Conservation (phyloP, 2,329 filamentous ascomycete species). For the Aspergillus sp. region DNA sequence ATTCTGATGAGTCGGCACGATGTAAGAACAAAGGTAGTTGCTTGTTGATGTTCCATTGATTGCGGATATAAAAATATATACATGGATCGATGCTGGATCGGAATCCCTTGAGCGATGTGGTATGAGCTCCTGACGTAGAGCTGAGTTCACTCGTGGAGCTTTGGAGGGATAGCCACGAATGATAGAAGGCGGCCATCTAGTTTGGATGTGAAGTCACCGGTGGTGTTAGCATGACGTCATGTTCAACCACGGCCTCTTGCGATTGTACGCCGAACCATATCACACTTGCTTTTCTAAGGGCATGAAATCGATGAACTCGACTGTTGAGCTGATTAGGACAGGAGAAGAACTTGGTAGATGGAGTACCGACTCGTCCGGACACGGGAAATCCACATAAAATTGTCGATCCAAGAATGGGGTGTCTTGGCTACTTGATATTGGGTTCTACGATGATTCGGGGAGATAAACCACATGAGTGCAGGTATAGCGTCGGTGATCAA, state of each 20-base stretch:
- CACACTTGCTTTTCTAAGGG: not conserved
- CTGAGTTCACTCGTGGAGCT: slow-evolving; percentile 12
- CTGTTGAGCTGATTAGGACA: too few relatives aligned
- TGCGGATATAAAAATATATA: slow-evolving; percentile 10
- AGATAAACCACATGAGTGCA: too few relatives aligned
- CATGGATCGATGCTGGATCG: not conserved
- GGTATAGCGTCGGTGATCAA: too few relatives aligned
- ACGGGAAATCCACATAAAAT: too few relatives aligned
- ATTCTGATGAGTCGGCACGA: too few relatives aligned
- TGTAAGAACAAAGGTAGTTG: too few relatives aligned
- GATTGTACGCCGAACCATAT: not conserved
- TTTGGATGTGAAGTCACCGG: not conserved
- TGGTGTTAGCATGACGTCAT: not conserved
- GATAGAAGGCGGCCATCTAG: not conserved
- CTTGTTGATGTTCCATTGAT: not conserved
- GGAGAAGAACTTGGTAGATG: too few relatives aligned
- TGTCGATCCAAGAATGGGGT: too few relatives aligned
- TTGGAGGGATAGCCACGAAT: not conserved
- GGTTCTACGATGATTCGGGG: too few relatives aligned
- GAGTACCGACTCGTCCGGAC: too few relatives aligned
- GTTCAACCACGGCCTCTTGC: not conserved
- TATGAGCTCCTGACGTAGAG: slow-evolving; percentile 22
- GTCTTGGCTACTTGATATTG: too few relatives aligned
- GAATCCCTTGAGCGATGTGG: not conserved
- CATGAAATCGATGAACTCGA: not conserved